phyloP scores from a whole-genome alignment of 1,284 basidiomycete species.

The Coriolopsis trogii region DNA sequence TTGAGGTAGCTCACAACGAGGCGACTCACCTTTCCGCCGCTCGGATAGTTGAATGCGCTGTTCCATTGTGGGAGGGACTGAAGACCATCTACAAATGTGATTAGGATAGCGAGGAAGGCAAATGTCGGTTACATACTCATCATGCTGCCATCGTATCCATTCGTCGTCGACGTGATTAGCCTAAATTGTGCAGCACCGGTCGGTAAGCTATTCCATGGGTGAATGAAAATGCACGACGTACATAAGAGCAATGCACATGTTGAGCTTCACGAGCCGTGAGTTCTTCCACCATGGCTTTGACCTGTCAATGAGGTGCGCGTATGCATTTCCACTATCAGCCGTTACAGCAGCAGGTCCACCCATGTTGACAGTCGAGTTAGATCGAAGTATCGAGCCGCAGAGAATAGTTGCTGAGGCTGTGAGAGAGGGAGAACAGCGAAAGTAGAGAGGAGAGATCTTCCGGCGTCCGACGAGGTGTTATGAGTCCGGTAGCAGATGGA shows the following conservation, averaged over 20 bases:
- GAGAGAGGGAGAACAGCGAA: not conserved
- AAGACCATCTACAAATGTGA: slow-evolving; percentile 49
- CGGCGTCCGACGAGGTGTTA: not conserved
- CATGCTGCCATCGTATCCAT: slow-evolving; percentile 75
- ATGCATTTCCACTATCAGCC: slow-evolving; percentile 21
- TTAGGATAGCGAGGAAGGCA: not conserved
- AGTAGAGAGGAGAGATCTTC: not conserved
- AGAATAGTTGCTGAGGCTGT: not conserved
- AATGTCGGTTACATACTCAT: slow-evolving; percentile 46
- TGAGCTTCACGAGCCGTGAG: slow-evolving; percentile 50
- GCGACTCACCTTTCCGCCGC: slow-evolving; percentile 42
- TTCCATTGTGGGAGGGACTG: slow-evolving; percentile 68
- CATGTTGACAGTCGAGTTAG: slow-evolving; percentile 15
- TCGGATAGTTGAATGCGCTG: slow-evolving; percentile 56
- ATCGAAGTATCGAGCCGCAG: not conserved
- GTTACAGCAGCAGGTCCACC: slow-evolving; percentile 33
- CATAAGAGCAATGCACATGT: slow-evolving; percentile 68
- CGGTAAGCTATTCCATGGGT: no score
- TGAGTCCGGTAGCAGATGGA: no score
- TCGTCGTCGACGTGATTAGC: slow-evolving; percentile 73
- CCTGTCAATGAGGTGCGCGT: slow-evolving; percentile 30
- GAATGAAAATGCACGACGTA: slow-evolving; percentile 31
- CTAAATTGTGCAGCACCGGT: slow-evolving; percentile 33
- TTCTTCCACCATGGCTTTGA: slow-evolving; percentile 37
- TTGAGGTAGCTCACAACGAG: not conserved